These are phyloP conservation scores for Desmodesmus armatus DNA, from an alignment of 139 green algal genomes.

Conservation along the genomic window DNA sequence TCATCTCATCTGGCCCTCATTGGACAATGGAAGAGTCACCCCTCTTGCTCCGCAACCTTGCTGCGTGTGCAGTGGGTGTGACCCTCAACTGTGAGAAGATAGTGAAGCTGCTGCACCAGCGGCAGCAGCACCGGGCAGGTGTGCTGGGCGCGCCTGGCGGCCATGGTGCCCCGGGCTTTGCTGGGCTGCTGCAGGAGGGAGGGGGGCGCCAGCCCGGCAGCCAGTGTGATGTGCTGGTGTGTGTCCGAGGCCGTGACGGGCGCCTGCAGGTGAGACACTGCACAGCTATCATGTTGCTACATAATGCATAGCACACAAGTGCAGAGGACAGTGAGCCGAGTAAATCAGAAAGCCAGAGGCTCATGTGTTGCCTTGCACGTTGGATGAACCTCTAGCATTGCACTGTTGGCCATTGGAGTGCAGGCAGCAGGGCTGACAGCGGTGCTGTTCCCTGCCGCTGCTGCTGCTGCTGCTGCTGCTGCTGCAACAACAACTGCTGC, in stretches of 20 bases:
- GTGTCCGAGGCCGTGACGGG: slow-evolving; percentile 73
- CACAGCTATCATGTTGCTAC: neutral
- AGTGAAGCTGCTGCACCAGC: neutral
- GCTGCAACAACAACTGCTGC: no score
- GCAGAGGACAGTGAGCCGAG: no score
- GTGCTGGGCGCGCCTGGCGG: neutral
- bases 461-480: no score
- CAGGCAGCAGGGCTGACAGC: neutral
- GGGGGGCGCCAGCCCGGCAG: neutral
- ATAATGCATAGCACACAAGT: no score
- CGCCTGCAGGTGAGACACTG: slow-evolving; percentile 68
- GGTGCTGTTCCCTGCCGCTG: no score
- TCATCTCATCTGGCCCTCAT: no score
- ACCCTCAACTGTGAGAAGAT: slow-evolving; percentile 41
- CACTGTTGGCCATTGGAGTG: neutral
- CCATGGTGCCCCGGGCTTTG: neutral
- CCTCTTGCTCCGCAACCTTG: no score
- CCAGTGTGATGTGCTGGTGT: slow-evolving; percentile 84
- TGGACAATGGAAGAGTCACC: no score
- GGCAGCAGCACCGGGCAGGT: neutral
- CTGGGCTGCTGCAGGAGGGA: neutral
- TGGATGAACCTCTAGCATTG: neutral
- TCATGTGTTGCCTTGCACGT: no score
- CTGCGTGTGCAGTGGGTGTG: slow-evolving; percentile 39
- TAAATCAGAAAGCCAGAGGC: no score